These are phyloP conservation scores for Ophiocordyceps australis DNA, from an alignment of 2,329 filamentous ascomycete species.

Conservation along the genomic window DNA sequence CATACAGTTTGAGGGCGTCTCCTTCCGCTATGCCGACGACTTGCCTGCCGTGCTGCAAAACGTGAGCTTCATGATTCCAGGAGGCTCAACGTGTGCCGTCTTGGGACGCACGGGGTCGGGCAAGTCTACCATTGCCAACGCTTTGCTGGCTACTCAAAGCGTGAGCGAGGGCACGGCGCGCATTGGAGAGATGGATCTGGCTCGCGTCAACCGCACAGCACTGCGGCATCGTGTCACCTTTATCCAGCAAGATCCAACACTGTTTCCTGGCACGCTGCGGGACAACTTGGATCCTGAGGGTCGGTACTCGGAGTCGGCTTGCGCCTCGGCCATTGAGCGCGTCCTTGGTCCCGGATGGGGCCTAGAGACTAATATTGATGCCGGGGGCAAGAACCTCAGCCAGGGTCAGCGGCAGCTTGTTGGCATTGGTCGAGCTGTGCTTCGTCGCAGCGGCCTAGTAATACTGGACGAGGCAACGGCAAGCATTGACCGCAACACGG, in stretches of 20 bases:
- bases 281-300: slow-evolving; percentile 52
- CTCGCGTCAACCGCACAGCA: slow-evolving; percentile 30
- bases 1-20: slow-evolving; percentile 60
- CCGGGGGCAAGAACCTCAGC: slow-evolving; percentile 41
- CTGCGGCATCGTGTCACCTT: slow-evolving; percentile 41
- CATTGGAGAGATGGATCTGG: slow-evolving; percentile 35
- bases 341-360: slow-evolving; percentile 34
- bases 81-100: slow-evolving; percentile 42
- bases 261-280: slow-evolving; percentile 39
- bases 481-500: slow-evolving; percentile 41
- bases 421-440: slow-evolving; percentile 38
- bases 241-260: slow-evolving; percentile 44
- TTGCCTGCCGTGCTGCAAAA: slow-evolving; percentile 54
- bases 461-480: slow-evolving; percentile 49
- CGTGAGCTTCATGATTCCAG: slow-evolving; percentile 55
- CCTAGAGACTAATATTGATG: slow-evolving; percentile 32
- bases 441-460: slow-evolving; percentile 40
- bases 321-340: slow-evolving; percentile 32
- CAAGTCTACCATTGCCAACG: slow-evolving; percentile 58
- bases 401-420: slow-evolving; percentile 46
- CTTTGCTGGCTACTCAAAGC: slow-evolving; percentile 35
- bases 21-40: slow-evolving; percentile 61
- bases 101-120: slow-evolving; percentile 75
- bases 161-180: slow-evolving; percentile 30
- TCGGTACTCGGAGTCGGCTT: slow-evolving; percentile 33